Percentiles rank a stretch among this genome's conserved stretches.
phyloP scores from a whole-genome alignment of 2,329 filamentous ascomycete species.

The Hyphodiscus sp. region DNA sequence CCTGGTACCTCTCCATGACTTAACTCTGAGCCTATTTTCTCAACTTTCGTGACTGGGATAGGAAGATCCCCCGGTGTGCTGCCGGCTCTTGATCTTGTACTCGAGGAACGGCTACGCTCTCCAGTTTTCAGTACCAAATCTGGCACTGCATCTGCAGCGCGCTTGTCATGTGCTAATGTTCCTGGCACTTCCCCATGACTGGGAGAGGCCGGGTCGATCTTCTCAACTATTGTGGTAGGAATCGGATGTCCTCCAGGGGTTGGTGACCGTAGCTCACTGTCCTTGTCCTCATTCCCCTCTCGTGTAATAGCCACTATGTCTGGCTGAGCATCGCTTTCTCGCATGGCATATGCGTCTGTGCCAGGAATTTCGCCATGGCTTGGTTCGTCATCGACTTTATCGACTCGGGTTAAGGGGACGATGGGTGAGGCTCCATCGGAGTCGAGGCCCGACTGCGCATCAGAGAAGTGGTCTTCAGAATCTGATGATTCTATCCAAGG shows the following conservation, averaged over 20 bases:
- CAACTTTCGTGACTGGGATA: slow-evolving; percentile 51
- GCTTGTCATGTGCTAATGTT: slow-evolving; percentile 49
- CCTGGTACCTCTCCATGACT: slow-evolving; percentile 56
- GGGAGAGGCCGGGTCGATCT: slow-evolving; percentile 44
- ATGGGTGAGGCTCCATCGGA: slow-evolving; percentile 37
- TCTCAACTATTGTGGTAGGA: slow-evolving; percentile 51
- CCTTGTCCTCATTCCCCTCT: slow-evolving; percentile 7
- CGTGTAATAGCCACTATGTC: slow-evolving; percentile 48
- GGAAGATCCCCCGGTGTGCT: slow-evolving; percentile 34
- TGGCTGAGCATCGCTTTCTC: slow-evolving; percentile 50
- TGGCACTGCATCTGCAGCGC: slow-evolving; percentile 51
- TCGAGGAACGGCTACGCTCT: slow-evolving; percentile 17
- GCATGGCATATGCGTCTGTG: slow-evolving; percentile 49
- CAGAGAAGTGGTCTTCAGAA: slow-evolving; percentile 64
- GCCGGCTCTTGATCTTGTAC: slow-evolving; percentile 20
- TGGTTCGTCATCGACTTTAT: slow-evolving; percentile 51
- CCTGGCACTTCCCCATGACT: slow-evolving; percentile 56
- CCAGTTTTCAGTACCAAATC: slow-evolving; percentile 48
- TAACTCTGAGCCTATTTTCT: slow-evolving; percentile 49
- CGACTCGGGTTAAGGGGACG: slow-evolving; percentile 51
- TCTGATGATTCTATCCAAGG: slow-evolving; percentile 45
- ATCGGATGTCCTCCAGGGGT: slow-evolving; percentile 37
- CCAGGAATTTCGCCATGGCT: slow-evolving; percentile 57
- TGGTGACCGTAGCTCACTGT: slow-evolving; percentile 6
- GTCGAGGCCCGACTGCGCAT: slow-evolving; percentile 48